A percentile compares a stretch with the other conserved stretches of the same genome.
Conservation (phyloP, 2,329 filamentous ascomycete species). For the Colletotrichum gloeosporioides region DNA sequence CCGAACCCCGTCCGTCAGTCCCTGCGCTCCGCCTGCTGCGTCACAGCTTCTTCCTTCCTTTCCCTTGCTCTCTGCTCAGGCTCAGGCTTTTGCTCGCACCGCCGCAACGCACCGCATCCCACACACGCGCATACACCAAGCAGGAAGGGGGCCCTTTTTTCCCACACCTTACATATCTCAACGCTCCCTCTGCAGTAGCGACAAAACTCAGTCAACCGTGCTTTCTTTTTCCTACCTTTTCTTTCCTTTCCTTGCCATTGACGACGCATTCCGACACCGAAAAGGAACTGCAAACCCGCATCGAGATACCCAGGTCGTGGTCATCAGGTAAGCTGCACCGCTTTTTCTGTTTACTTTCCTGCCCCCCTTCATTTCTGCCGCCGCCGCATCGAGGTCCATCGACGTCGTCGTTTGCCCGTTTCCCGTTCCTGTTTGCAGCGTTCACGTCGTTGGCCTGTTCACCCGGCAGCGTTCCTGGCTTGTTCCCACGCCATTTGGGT, state of each 20-base stretch:
- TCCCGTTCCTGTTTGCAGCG: not conserved
- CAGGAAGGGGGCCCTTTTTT: not conserved
- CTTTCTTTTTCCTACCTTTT: slow-evolving; percentile 3
- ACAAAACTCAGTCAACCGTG: not conserved
- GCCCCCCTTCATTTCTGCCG: not conserved
- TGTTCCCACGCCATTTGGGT: not conserved
- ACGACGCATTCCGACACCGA: not conserved
- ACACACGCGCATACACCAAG: not conserved
- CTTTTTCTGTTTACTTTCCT: not conserved
- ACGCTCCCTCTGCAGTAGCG: slow-evolving; percentile 14
- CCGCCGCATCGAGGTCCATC: not conserved
- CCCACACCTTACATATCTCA: slow-evolving; percentile 7
- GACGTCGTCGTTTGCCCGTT: not conserved
- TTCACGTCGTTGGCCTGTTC: not conserved
- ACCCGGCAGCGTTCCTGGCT: not conserved
- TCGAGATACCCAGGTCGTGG: not conserved
- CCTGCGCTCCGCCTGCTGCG: slow-evolving; percentile 18
- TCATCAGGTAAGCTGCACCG: not conserved
- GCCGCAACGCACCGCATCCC: not conserved
- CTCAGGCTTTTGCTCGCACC: not conserved
- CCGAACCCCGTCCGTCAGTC: slow-evolving; percentile 19
- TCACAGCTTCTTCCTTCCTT: slow-evolving; percentile 16
- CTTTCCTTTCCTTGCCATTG: slow-evolving; percentile 6
- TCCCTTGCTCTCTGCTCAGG: not conserved
- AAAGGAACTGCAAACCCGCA: not conserved